Conservation (phyloP, 768 basidiomycete species). For the Xerocomellus amylosporus region DNA sequence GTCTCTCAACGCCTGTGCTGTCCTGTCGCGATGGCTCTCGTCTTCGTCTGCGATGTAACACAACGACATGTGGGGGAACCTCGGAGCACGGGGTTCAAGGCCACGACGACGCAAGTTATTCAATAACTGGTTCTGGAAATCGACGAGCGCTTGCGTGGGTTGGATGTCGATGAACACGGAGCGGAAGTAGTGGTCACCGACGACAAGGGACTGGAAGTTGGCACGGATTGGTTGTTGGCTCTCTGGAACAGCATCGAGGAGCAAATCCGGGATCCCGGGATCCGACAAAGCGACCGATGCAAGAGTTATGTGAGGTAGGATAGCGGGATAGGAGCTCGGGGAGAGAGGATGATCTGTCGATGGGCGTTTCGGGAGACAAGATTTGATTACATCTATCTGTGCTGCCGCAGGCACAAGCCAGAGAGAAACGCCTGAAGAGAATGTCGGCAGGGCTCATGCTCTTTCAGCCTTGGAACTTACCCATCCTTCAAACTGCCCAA, state of each 20-base stretch:
- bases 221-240: slow-evolving; percentile 37
- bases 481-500: slow-evolving; percentile 11
- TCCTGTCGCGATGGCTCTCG: slow-evolving; percentile 48
- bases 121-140: slow-evolving; percentile 50
- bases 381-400: slow-evolving; percentile 43
- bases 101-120: slow-evolving; percentile 31
- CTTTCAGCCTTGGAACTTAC: slow-evolving; percentile 12
- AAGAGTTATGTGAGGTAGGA: slow-evolving; percentile 74
- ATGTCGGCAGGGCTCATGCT: not conserved
- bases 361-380: slow-evolving; percentile 44
- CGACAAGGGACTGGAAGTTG: slow-evolving; percentile 51
- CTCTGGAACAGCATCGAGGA: slow-evolving; percentile 41
- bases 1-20: slow-evolving; percentile 42
- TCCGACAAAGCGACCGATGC: slow-evolving; percentile 36
- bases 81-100: slow-evolving; percentile 48
- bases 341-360: slow-evolving; percentile 17
- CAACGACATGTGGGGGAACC: slow-evolving; percentile 70
- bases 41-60: slow-evolving; percentile 73
- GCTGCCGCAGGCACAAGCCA: slow-evolving; percentile 66
- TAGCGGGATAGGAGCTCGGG: slow-evolving; percentile 52
- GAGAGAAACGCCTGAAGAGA: slow-evolving; percentile 50
- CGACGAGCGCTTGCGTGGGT: slow-evolving; percentile 42
- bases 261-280: slow-evolving; percentile 9
- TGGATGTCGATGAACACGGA: slow-evolving; percentile 61
- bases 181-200: slow-evolving; percentile 65